Conservation (phyloP, 1,284 basidiomycete species). For the Apiotrichum brassicae region DNA sequence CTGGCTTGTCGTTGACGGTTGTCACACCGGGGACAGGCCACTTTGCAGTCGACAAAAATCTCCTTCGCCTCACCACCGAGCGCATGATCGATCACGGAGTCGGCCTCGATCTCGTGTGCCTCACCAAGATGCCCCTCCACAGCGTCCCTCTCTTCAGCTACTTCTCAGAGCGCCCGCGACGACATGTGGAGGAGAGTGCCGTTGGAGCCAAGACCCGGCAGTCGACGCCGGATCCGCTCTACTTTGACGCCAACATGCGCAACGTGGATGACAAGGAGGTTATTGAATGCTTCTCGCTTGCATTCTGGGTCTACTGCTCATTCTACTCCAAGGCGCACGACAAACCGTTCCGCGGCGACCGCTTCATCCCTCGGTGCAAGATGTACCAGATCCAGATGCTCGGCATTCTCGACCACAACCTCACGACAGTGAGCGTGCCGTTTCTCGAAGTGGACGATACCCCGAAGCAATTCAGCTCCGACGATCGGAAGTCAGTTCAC, state of each 20-base stretch:
- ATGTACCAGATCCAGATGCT: constrained; percentile 95
- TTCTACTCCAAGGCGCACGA: constrained; percentile 47
- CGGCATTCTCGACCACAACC: constrained; percentile 80
- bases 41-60: constrained; percentile 83
- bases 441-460: constrained; percentile 50
- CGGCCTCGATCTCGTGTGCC: constrained; percentile 77
- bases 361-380: constrained; percentile 83
- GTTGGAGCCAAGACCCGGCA: constrained; percentile 35
- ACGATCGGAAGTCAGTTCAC: constrained; percentile 26
- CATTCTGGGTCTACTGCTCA: constrained; percentile 46
- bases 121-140: constrained; percentile 89
- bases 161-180: constrained; percentile 47
- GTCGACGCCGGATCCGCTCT: constrained; percentile 64
- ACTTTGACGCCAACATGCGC: constrained; percentile 56
- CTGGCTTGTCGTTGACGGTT: constrained; percentile 75
- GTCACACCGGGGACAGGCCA: constrained; percentile 93
- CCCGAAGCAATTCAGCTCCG: constrained; percentile 14
- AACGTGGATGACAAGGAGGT: constrained; percentile 31
- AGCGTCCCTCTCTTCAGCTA: constrained; percentile 82
- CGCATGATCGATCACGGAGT: constrained; percentile 95
- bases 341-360: constrained; percentile 72
- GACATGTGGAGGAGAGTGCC: constrained; percentile 36
- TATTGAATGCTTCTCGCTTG: constrained; percentile 42
- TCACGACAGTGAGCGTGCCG: constrained; percentile 77
- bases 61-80: constrained; percentile 86